Conservation (phyloP, 768 basidiomycete genomes). For the Boletus barrowsii region DNA sequence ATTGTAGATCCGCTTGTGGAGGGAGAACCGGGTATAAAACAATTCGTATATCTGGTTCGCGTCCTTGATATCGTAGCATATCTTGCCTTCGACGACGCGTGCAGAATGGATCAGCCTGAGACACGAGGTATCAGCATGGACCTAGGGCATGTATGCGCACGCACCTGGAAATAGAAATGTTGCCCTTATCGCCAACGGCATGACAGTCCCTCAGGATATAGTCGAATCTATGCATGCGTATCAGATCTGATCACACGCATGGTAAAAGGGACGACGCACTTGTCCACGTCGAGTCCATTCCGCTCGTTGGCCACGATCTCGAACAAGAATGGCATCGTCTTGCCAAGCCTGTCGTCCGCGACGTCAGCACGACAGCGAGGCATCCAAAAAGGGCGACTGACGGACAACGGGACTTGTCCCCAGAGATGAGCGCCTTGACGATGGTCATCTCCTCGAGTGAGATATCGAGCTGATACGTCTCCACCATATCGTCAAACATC, state of each 20-base stretch:
- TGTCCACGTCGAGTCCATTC: slow-evolving; percentile 86
- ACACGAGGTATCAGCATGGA: not conserved
- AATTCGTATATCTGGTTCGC: slow-evolving; percentile 73
- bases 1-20: slow-evolving; percentile 82
- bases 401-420: slow-evolving; percentile 51
- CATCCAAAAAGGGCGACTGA: slow-evolving; percentile 16
- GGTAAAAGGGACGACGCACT: slow-evolving; percentile 38
- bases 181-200: slow-evolving; percentile 62
- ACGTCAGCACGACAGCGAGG: not conserved
- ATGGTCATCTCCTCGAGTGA: slow-evolving; percentile 49
- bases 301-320: slow-evolving; percentile 81
- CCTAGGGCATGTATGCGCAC: slow-evolving; percentile 3
- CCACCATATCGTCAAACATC: slow-evolving; percentile 74
- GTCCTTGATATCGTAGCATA: slow-evolving; percentile 83
- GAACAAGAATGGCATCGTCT: slow-evolving; percentile 72
- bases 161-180: slow-evolving; percentile 48
- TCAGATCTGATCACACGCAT: too few relatives aligned
- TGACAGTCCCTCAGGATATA: slow-evolving; percentile 76
- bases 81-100: slow-evolving; percentile 68
- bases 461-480: slow-evolving; percentile 52
- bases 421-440: slow-evolving; percentile 78
- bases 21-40: slow-evolving; percentile 67
- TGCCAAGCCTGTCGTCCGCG: slow-evolving; percentile 17
- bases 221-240: slow-evolving; percentile 56
- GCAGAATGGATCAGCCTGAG: slow-evolving; percentile 69